Base-by-base conservation (phyloP, 495 filamentous ascomycete species). In the Stereocaulon alpinum region DNA sequence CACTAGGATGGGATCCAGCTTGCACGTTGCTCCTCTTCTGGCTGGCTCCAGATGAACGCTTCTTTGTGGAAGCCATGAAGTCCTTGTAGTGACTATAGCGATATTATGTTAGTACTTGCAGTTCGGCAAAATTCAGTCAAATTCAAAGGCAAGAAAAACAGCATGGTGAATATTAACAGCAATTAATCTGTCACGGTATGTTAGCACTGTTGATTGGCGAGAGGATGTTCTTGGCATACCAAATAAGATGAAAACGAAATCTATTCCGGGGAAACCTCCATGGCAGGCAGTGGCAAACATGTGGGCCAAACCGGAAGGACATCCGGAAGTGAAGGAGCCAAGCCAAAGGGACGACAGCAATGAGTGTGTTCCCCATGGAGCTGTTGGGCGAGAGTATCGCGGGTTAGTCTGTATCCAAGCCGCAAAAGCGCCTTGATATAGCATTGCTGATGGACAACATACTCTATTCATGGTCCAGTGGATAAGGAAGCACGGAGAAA, bases 21-120 rank as follows among this genome's bases (percentile, higher is more conserved):
- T 43, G 49, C 44, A 57, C 32, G 56, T 22, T 45, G 51, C 61
- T 65, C 60, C 58, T 65, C 40, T 60, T 65, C 14, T 32, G 18
- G 12, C 20, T 47, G 22, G 55, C 34, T 14, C 55, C 48, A 59
- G 60, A 50, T 40, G 42, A 30, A 11, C 43, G 27, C 59, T 50
- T 56, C 32, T 64, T 64, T 53, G 40, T 40, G 45, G 56, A 51
- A 42, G 34, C 45, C 56, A 58, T 40, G 45, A 34, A 41, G 14
- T n/a, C 42, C 59, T 61, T 49, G 40, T 40, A 42, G 40, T 42
- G 12, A 47, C 42, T 61, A 49, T 34, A 49, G 44, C 15, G 37
- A 37, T 47, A 37, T 24, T 3, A n/a, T 58, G 56, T 58, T 49
- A 58, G 56, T 51, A 14, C 17, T 32, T 9, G 47, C 45, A 22